phyloP scores from a whole-genome alignment of 2,329 filamentous ascomycete genomes.

The Pseudocercospora pini-densiflorae region DNA sequence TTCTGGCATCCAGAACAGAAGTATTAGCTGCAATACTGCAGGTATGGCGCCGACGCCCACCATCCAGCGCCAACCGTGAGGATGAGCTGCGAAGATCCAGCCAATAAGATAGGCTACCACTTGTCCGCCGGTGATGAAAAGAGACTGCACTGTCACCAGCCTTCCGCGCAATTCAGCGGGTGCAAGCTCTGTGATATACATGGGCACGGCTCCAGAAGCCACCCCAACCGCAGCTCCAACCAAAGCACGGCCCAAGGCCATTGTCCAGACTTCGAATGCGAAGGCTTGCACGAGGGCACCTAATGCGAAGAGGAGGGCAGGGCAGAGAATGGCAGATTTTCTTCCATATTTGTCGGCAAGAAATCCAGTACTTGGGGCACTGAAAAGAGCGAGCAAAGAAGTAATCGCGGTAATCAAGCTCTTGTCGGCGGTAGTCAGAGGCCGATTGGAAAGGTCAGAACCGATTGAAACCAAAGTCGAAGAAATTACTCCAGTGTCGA shows the following conservation, averaged over 20 bases:
- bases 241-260: constrained; percentile 70
- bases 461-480: constrained; percentile 62
- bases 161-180: constrained; percentile 64
- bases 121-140: constrained; percentile 88
- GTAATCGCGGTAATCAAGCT: constrained; percentile 63
- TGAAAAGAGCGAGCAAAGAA: constrained; percentile 61
- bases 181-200: constrained; percentile 51
- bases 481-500: constrained; percentile 67
- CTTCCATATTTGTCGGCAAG: constrained; percentile 56
- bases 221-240: constrained; percentile 76
- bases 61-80: constrained; percentile 84
- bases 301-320: constrained; percentile 68
- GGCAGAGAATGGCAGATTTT: constrained; percentile 54
- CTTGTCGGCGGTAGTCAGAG: constrained; percentile 59
- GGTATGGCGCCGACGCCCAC: constrained; percentile 83
- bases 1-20: constrained; percentile 79
- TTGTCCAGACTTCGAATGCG: constrained; percentile 61
- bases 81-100: constrained; percentile 67
- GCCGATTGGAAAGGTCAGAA: constrained; percentile 56
- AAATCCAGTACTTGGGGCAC: constrained; percentile 46
- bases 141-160: constrained; percentile 77
- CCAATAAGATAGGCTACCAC: constrained; percentile 86
- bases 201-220: constrained; percentile 77
- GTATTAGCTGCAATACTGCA: constrained; percentile 69
- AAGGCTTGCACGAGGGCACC: constrained; percentile 70